A percentile compares a stretch with the other conserved stretches of the same genome.
Evolutionary conservation across 2,329 filamentous ascomycete genomes (phyloP).

Genomic region (Epichloe scottii): DNA sequence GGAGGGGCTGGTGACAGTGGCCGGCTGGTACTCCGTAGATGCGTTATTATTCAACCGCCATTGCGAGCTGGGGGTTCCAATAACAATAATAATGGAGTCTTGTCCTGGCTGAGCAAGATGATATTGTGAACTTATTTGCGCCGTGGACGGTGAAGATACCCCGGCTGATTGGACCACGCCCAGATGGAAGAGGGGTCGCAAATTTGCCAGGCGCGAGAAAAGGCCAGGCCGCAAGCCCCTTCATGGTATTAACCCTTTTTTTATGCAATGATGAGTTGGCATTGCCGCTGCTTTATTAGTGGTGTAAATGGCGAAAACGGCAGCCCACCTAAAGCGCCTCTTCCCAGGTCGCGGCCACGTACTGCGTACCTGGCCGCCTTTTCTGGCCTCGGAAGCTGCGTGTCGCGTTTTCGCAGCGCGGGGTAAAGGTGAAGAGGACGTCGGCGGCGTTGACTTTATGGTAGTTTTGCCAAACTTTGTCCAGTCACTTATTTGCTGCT

Average conservation of each 20-base stretch:
- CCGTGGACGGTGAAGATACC: slow-evolving; percentile 12
- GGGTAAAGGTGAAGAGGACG: slow-evolving; percentile 1
- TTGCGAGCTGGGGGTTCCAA: slow-evolving; percentile 2
- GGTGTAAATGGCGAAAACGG: slow-evolving; percentile 11
- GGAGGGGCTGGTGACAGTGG: slow-evolving; percentile 4
- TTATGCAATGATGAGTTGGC: slow-evolving; percentile 72
- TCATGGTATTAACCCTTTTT: slow-evolving; percentile 17
- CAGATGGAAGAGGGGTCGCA: slow-evolving; percentile 5
- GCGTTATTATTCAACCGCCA: slow-evolving; percentile 7
- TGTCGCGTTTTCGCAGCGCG: slow-evolving; percentile 2
- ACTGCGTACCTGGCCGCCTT: slow-evolving; percentile 5
- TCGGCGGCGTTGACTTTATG: slow-evolving; percentile 3
- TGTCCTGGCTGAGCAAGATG: slow-evolving; percentile 1
- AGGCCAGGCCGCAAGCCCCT: slow-evolving; percentile 16
- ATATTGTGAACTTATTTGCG: slow-evolving; percentile 3
- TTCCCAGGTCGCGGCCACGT: slow-evolving; percentile 2
- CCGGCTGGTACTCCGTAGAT: slow-evolving; percentile 4
- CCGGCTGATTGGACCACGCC: slow-evolving; percentile 12
- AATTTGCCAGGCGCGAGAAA: slow-evolving; percentile 5
- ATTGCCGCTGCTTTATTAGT: slow-evolving; percentile 30
- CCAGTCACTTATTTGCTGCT: not conserved
- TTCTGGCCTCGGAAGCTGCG: slow-evolving; percentile 6
- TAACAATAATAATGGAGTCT: not conserved
- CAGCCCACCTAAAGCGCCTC: slow-evolving; percentile 4
- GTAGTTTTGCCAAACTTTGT: not conserved